Evolutionary conservation across 257 asterid species (phyloP).

Genomic region (Echium plantagineum): DNA sequence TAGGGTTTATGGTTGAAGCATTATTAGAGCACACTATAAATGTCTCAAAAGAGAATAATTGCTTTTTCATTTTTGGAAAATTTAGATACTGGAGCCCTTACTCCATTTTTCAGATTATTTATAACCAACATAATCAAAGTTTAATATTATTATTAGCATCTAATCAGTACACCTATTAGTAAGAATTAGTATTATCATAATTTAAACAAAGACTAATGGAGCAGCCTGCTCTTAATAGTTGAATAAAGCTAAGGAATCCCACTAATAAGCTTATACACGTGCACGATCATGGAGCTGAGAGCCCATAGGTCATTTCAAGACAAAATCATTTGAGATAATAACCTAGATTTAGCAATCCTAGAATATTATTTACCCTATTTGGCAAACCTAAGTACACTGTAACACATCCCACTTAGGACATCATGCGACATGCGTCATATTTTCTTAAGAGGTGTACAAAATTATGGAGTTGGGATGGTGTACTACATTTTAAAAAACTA

Average conservation of each 20-base stretch:
- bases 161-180: not conserved
- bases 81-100: not conserved
- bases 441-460: no score
- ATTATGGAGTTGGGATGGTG: no score
- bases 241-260: constrained; percentile 37
- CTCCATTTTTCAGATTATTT: constrained; percentile 3
- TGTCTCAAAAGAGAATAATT: constrained; percentile 18
- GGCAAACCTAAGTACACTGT: constrained; percentile 11
- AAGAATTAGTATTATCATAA: not conserved
- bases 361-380: constrained; percentile 11
- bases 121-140: constrained; percentile 9
- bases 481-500: no score
- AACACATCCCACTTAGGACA: constrained; percentile 1
- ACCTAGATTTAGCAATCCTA: constrained; percentile 11
- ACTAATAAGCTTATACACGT: constrained; percentile 44
- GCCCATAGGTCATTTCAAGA: constrained; percentile 16
- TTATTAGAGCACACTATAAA: not conserved
- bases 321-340: not conserved
- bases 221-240: constrained; percentile 16
- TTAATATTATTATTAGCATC: not conserved
- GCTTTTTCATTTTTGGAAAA: constrained; percentile 16
- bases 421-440: not conserved
- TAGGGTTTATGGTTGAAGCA: constrained; percentile 12
- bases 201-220: constrained; percentile 1
- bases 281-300: constrained; percentile 3